Conservation (phyloP, 495 filamentous ascomycete genomes). For the Xylaria castorea region DNA sequence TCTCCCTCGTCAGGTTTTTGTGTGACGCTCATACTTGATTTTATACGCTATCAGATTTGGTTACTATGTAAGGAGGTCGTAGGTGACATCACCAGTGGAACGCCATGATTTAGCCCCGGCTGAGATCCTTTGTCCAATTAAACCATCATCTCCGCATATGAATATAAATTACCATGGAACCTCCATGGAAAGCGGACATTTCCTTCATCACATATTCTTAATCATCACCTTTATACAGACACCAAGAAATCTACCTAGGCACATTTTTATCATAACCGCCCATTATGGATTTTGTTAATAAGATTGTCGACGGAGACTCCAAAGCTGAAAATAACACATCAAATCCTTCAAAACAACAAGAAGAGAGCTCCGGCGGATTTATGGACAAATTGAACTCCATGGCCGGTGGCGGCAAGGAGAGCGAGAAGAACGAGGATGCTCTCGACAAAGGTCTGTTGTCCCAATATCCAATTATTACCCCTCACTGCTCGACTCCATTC, state of each 20-base stretch:
- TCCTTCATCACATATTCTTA: background rate
- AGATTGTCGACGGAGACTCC: conserved; percentile 37
- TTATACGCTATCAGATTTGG: background rate
- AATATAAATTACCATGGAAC: background rate
- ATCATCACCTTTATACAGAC: background rate
- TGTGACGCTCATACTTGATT: background rate
- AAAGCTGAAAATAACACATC: conserved; percentile 26
- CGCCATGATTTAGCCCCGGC: background rate
- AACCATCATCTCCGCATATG: background rate
- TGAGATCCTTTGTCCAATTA: background rate
- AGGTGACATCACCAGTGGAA: conserved; percentile 19
- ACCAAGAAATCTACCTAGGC: background rate
- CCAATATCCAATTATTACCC: no score
- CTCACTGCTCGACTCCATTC: background rate
- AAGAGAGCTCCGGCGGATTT: conserved; percentile 24
- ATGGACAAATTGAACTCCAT: conserved; percentile 65
- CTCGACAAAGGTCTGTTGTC: conserved; percentile 64
- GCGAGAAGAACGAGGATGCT: conserved; percentile 74
- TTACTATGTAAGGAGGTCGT: background rate
- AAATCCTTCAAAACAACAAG: conserved; percentile 7
- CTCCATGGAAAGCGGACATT: background rate
- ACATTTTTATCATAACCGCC: background rate
- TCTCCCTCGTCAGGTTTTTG: background rate
- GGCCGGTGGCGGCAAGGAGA: conserved; percentile 67
- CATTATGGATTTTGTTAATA: conserved; percentile 53